These are phyloP conservation scores for Dioscorea dumetorum DNA, from an alignment of 106 monocot genomes.

Conservation along the genomic window DNA sequence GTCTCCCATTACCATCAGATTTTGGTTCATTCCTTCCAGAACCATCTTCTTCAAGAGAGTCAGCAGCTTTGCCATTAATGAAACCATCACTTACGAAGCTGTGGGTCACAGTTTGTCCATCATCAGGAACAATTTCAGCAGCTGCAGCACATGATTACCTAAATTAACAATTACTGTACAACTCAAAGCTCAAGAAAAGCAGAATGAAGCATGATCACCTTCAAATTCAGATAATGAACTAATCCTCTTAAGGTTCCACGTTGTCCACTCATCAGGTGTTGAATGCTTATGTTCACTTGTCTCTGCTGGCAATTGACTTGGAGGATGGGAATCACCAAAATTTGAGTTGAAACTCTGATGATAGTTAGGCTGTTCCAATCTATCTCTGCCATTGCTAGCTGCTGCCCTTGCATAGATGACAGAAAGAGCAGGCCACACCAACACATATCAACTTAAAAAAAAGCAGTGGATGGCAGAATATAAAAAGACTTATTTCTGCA, in stretches of 20 bases:
- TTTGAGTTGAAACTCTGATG: too few species aligned
- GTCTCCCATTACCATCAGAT: conserved; percentile 5
- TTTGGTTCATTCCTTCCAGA: conserved; percentile 1
- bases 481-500: too few species aligned
- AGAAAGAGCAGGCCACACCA: conserved; percentile 16
- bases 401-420: conserved; percentile 6
- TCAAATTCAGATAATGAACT: conserved; percentile 23
- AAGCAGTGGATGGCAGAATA: too few species aligned
- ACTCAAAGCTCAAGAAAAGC: background rate
- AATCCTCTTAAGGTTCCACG: conserved; percentile 34
- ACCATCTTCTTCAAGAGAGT: background rate
- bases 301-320: conserved; percentile 11
- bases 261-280: conserved; percentile 25
- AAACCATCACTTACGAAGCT: conserved; percentile 7
- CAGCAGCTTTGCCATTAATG: conserved; percentile 4
- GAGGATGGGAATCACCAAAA: conserved; percentile 7
- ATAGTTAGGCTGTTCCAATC: background rate
- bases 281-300: conserved; percentile 8
- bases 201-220: conserved; percentile 15
- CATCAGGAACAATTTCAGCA: conserved; percentile 38
- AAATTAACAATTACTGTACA: background rate
- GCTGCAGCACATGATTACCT: conserved; percentile 22
- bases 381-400: conserved; percentile 10
- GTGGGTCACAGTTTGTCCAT: conserved; percentile 9
- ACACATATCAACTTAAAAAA: background rate